Evolutionary conservation across 2,329 filamentous ascomycete species (phyloP), one percentile per base, ranked within the genome.

Genomic region (Ophiosphaerella narmari): DNA sequence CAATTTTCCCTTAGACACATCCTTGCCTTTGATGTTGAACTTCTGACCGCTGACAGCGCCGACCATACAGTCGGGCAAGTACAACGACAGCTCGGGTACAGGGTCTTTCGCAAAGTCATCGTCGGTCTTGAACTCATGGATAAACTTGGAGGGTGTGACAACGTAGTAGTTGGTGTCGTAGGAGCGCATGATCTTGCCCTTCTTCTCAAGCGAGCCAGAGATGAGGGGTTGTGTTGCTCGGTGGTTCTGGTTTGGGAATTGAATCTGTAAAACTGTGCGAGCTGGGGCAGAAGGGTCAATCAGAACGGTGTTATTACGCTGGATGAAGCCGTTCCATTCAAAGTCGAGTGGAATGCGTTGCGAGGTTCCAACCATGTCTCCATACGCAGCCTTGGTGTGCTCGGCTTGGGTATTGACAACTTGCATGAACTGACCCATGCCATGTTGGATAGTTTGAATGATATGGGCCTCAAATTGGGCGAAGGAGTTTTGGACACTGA

Each of bases 81-180:
- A 97, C 60, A 99, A 85, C 12, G 89, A 94, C 35, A 94, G 79
- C 71, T 99, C 93, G 0, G 94, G 93, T 48, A 83, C 81, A 8
- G 91, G 90, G 54, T 96, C 90, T 64, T 84, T 80, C 49, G 77
- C 77, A 67, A 84, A 81, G 64, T 86, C 82, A 66, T 97, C 93
- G 69, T 90, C 88, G 67, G 95, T 91, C 77, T 96, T 96, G 81
- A 96, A 99, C 74, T 97, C 92, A 77, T 99, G 94, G 50, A 99
- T 77, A 76, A 88, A 99, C 67, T 90, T 91, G 49, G 89, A 84
- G 0, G 91, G 89, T 0, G 91, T 96, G 40, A 97, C 85, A 48
- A 94, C 93, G 70, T 96, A 99, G 80, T 95, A 96, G 48, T 84
- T 85, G 0, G 89, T 84, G 56, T 85, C 86, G 74, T 90, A 94